A percentile compares a stretch with the other conserved stretches of the same genome.
Evolutionary conservation across 2,329 filamentous ascomycete species (phyloP).

Genomic region (Hymenoscyphus fraxineus): DNA sequence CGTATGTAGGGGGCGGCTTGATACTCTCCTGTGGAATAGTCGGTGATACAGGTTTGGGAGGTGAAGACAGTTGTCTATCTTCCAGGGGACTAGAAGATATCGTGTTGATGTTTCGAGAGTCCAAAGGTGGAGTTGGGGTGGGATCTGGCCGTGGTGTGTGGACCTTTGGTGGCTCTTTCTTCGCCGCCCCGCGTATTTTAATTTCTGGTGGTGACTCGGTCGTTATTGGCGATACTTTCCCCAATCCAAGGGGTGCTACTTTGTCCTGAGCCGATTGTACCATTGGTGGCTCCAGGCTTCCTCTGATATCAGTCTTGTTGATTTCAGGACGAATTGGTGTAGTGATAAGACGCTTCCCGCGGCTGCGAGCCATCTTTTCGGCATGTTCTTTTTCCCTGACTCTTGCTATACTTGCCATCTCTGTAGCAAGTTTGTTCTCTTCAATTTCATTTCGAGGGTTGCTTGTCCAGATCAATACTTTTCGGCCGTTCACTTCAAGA

Average conservation of each 20-base stretch:
- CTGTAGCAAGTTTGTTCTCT: not conserved
- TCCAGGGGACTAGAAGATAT: not conserved
- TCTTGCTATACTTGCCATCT: not conserved
- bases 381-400: not conserved
- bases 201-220: not conserved
- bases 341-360: not conserved
- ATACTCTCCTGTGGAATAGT: too few species aligned
- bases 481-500: not conserved
- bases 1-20: not conserved
- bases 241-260: not conserved
- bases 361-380: not conserved
- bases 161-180: not conserved
- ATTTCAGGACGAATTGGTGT: not conserved
- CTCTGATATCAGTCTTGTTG: not conserved
- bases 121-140: not conserved
- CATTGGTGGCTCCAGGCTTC: not conserved
- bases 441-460: not conserved
- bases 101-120: not conserved
- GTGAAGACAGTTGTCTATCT: too few species aligned
- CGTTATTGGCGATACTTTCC: not conserved
- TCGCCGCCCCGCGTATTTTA: not conserved
- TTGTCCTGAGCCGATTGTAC: not conserved
- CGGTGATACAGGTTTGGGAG: too few species aligned
- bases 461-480: not conserved
- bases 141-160: not conserved